Conservation (phyloP, 129 eudicot species). For the Flaveria linearis region DNA sequence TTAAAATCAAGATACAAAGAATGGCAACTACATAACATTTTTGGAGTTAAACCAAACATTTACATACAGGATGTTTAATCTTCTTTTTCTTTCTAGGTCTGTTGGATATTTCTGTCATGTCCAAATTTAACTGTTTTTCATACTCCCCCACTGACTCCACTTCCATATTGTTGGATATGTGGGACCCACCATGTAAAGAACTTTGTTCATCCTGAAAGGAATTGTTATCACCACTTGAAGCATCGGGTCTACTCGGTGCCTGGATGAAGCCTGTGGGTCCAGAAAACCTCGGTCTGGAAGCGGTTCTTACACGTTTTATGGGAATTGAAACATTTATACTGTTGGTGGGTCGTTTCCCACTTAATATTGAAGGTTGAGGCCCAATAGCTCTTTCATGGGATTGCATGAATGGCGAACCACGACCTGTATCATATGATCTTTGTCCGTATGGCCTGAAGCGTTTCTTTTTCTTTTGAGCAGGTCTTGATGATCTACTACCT, state of each 20-base stretch:
- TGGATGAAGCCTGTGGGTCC: constrained; percentile 59
- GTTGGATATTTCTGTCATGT: constrained; percentile 59
- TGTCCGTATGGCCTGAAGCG: constrained; percentile 43
- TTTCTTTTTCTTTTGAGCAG: constrained; percentile 59
- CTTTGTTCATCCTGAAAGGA: constrained; percentile 93
- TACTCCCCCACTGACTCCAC: constrained; percentile 73
- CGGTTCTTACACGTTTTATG: constrained; percentile 88
- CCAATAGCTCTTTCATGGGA: constrained; percentile 54
- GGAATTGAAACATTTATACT: constrained; percentile 74
- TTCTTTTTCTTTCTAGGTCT: constrained; percentile 92
- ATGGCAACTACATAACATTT: constrained; percentile 7
- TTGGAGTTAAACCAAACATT: constrained; percentile 6
- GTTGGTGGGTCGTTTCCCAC: constrained; percentile 69
- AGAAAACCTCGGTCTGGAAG: constrained; percentile 73
- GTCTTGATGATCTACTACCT: constrained; percentile 50
- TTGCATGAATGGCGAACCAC: constrained; percentile 46
- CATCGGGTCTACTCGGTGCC: constrained; percentile 63
- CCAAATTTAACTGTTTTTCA: constrained; percentile 62
- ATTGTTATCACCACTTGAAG: constrained; percentile 94
- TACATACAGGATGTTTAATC: constrained; percentile 65
- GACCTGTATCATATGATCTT: constrained; percentile 54
- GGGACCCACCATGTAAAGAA: constrained; percentile 62
- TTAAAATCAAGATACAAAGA: constrained; percentile 11
- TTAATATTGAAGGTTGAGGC: constrained; percentile 47
- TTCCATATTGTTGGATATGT: constrained; percentile 60